Evolutionary conservation across 768 basidiomycete genomes (phyloP), one percentile per base, ranked within the genome.

Genomic region (Austroboletus eburneus): DNA sequence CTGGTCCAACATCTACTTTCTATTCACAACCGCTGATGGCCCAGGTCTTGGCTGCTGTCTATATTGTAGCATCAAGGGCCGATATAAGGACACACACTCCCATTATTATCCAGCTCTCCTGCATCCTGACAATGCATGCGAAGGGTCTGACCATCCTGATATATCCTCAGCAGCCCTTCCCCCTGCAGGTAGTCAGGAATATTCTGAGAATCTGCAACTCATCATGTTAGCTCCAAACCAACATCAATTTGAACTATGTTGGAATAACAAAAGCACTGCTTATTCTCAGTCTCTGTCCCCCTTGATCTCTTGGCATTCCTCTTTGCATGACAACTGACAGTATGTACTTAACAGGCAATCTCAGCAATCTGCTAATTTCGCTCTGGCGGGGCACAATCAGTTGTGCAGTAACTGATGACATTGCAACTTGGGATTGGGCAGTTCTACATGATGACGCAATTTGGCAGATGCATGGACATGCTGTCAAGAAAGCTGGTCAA

Each of bases 321-420:
- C 22, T 41, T 0, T 62, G 59, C 21, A 76, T 75, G 52, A 48
- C 58, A 0, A 58, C 65, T 2, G 74, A 78, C 47, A n/a, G 65
- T 0, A 78, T 78, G 74, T 72, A 76, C 48, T 56, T 71, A 0
- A 42, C 42, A 1, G 42, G 61, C 1, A 71, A 70, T 25, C 5
- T 66, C 0, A 41, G 49, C 0, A 59, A 68, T 5, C 57, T 62
- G 2, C 25, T 63, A 12, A 40, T 61, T 24, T 32, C 48, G 1
- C 56, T 66, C 2, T 65, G 63, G 57, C 32, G 16, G 16, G 32
- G 6, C 10, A 27, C 5, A 5, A 27, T 27, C n/a, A n/a, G n/a
- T n/a, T n/a, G n/a, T 10, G 25, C 5, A 5, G 25, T 10, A 27
- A 27, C 6, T 10, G 25, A 27, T 10, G 10, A 27, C 10, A 27